phyloP scores from a whole-genome alignment of 805 yeast species.

The Kluyveromyces dobzhanskii region DNA sequence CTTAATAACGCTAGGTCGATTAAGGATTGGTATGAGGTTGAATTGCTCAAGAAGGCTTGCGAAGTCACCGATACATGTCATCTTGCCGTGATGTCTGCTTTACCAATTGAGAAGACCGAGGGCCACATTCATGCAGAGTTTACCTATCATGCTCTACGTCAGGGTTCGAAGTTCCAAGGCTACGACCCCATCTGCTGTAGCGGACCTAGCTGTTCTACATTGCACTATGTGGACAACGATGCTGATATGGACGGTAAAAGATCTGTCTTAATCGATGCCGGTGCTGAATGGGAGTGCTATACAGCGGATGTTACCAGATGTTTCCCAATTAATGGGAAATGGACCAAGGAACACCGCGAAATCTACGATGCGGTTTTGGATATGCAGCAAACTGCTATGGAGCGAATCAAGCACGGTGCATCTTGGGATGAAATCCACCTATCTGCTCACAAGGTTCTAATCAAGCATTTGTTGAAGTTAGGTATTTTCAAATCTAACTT shows the following conservation, averaged over 20 bases:
- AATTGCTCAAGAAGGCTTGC: slow-evolving; percentile 70
- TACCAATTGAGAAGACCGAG: slow-evolving; percentile 81
- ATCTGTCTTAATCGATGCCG: slow-evolving; percentile 84
- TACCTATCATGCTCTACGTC: slow-evolving; percentile 84
- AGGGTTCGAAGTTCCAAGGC: slow-evolving; percentile 82
- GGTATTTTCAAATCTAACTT: slow-evolving; percentile 64
- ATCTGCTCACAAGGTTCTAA: slow-evolving; percentile 68
- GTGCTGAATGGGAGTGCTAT: slow-evolving; percentile 93
- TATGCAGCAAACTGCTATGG: slow-evolving; percentile 74
- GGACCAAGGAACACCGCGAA: slow-evolving; percentile 80
- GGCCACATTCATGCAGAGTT: slow-evolving; percentile 95
- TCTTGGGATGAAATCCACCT: slow-evolving; percentile 81
- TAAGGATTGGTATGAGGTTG: slow-evolving; percentile 77
- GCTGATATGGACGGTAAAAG: slow-evolving; percentile 48
- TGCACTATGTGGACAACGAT: slow-evolving; percentile 84
- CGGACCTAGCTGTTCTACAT: slow-evolving; percentile 83
- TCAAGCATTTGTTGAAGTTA: slow-evolving; percentile 57
- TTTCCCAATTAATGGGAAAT: slow-evolving; percentile 85
- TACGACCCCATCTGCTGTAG: slow-evolving; percentile 96
- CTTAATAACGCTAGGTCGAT: slow-evolving; percentile 80
- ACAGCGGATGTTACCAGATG: slow-evolving; percentile 93
- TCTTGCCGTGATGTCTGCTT: slow-evolving; percentile 83
- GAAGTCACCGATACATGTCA: slow-evolving; percentile 83
- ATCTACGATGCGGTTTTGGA: slow-evolving; percentile 71
- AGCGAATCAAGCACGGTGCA: slow-evolving; percentile 70